Conservation (phyloP, 176 grass and related monocot species). For the Thinopyrum elongatum region DNA sequence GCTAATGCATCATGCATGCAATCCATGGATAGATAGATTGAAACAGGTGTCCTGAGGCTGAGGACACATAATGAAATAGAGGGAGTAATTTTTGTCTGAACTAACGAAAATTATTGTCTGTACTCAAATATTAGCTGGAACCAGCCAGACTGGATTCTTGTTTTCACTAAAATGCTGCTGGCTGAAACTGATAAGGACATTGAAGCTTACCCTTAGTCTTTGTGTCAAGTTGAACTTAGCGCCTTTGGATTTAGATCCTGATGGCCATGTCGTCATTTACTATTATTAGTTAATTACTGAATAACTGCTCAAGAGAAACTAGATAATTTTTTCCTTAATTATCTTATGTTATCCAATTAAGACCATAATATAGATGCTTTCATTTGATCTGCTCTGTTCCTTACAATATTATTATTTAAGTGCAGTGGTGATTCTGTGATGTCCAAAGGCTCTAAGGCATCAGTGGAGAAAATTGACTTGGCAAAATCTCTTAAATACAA, state of each 20-base stretch:
- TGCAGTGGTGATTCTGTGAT: slow-evolving; percentile 62
- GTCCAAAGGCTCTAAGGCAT: slow-evolving; percentile 40
- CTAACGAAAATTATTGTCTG: not conserved
- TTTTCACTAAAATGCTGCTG: slow-evolving; percentile 11
- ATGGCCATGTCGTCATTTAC: not conserved
- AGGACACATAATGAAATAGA: not conserved
- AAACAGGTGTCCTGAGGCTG: not conserved
- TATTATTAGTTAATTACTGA: not conserved
- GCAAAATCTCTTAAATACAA: slow-evolving; percentile 74
- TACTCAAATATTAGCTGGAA: not conserved
- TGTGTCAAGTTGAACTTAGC: not conserved
- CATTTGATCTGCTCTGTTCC: slow-evolving; percentile 5
- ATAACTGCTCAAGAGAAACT: not conserved
- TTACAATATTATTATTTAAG: slow-evolving; percentile 20
- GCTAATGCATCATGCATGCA: not conserved
- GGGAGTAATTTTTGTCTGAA: not conserved
- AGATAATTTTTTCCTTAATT: not conserved
- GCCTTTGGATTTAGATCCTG: not conserved
- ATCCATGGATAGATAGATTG: not conserved
- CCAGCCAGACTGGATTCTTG: not conserved
- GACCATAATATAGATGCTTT: not conserved
- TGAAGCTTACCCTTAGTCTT: not conserved
- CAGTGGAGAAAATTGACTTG: slow-evolving; percentile 53
- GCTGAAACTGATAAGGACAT: not conserved
- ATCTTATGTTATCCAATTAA: slow-evolving; percentile 13